Base-by-base conservation (phyloP, 2,329 filamentous ascomycete species). In the Trichoderma afroharzianum region DNA sequence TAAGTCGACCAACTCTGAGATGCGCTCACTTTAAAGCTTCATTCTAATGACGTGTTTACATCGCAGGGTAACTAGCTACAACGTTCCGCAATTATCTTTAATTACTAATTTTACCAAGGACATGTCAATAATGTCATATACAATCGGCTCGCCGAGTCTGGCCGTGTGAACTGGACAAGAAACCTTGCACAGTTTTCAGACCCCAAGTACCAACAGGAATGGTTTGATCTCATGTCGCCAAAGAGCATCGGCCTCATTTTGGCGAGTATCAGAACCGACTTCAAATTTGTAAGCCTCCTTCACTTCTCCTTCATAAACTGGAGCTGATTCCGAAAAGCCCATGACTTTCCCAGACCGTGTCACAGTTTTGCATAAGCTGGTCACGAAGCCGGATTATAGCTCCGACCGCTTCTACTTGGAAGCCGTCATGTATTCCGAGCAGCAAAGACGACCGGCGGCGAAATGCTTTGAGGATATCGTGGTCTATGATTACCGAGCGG, bases 81-180 rank as follows among this genome's bases (percentile, higher is more conserved):
- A 43, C 14, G 8, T 14, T 32, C 15, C 18, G 14, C 28, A 63
- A 5, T 32, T 18, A 9, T 9, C 63, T 21, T 2, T 2, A 30
- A 5, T 11, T 39, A 32, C 68, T 70, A 28, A 70, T 7, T 32
- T 1, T n/a, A 4, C 18, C 26, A 43, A 81, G 79, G 78, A 8
- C 94, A 97, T 80, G 92, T 97, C 63, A 97, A 97, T 80, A 97
- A 97, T 76, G 90, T 95, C 73, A 89, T 88, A 74, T 97, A 97
- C 80, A 90, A 92, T 76, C 88, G 92, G 73, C 97, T 93, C 80
- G 94, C 94, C 43, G 95, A 98, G 80, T 91, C 91, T 6, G 91
- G 90, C 4, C 88, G 95, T 43, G 88, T 95, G 36, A 93, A 94
- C 77, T 97, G 93, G 91, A 86, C 90, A 30, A 85, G 86, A 71